Base-by-base conservation (phyloP, 495 filamentous ascomycete genomes). In the Penicillium mononematosum region DNA sequence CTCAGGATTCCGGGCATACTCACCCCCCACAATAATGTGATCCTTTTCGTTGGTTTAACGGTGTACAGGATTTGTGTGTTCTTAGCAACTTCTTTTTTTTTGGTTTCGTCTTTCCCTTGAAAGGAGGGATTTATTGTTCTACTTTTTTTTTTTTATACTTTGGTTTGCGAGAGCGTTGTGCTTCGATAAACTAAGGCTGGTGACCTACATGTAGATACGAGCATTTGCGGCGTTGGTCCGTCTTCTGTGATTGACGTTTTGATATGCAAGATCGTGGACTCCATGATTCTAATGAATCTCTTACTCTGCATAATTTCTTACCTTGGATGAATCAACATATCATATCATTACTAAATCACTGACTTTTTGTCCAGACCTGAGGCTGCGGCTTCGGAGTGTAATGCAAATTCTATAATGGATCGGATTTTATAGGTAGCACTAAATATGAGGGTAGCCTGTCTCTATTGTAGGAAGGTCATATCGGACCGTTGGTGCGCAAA, bases 151-250 rank as follows among this genome's bases (percentile, higher is more conserved):
- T 25, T 24, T 24, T 24, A 36, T n/a, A 42, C 61, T 61, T 66
- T 68, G 63, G 63, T 59, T 69, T 61, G 53, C 56, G 63, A 68
- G 62, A 69, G 69, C 62, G 58, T 44, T 65, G 59, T 65, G 67
- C 68, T 73, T 75, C 64, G 66, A 70, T 72, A 66, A 70, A 71
- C 62, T 68, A 68, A 73, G 67, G 67, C 61, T 67, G 67, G 72
- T 64, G 70, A 72, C 57, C 62, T 69, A 65, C 64, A 74, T 77
- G 74, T 77, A 77, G 74, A 77, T 75, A 75, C 73, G 72, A 75
- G 74, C 74, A 77, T 77, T 65, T 67, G 68, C 58, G 74, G 74
- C 71, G 74, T 74, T 74, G 56, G 63, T 59, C 48, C 53, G 61
- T 69, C 56, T 55, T 60, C 44, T 53, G 49, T 63, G 66, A 56